Conservation (phyloP, 306 rosid genomes). For the Clitoria ternatea region DNA sequence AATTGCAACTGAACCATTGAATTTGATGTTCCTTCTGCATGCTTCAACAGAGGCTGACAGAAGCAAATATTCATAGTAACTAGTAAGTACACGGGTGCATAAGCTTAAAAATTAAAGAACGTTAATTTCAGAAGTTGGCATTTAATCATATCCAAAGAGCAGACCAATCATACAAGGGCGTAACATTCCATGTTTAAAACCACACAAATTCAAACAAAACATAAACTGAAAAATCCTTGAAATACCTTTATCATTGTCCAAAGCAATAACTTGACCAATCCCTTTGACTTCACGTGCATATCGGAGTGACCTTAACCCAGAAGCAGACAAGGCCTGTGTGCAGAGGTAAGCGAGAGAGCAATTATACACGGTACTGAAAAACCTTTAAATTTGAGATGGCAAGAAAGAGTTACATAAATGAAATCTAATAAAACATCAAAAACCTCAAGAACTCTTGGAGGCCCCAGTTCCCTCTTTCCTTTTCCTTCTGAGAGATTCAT, state of each 20-base stretch:
- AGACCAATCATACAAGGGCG: not conserved
- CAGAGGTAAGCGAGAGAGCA: constrained; percentile 6
- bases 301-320: constrained; percentile 95
- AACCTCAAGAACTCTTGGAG: constrained; percentile 95
- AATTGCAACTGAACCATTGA: constrained; percentile 86
- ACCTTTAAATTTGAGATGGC: not conserved
- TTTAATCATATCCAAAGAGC: not conserved
- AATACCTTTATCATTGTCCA: constrained; percentile 88
- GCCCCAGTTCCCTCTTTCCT: constrained; percentile 52
- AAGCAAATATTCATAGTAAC: constrained; percentile 14
- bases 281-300: constrained; percentile 95
- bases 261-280: constrained; percentile 89
- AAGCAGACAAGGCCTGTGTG: constrained; percentile 87
- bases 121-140: not conserved
- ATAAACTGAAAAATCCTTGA: not conserved
- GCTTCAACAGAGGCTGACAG: constrained; percentile 83
- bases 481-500: constrained; percentile 47
- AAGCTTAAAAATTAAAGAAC: constrained; percentile 15
- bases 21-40: constrained; percentile 92
- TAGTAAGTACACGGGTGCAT: constrained; percentile 9
- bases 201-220: not conserved
- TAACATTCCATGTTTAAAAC: constrained; percentile 4
- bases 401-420: not conserved
- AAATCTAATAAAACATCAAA: not conserved
- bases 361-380: not conserved